Base-by-base conservation (phyloP, 129 eudicot genomes). In the Helianthus tuberosus region DNA sequence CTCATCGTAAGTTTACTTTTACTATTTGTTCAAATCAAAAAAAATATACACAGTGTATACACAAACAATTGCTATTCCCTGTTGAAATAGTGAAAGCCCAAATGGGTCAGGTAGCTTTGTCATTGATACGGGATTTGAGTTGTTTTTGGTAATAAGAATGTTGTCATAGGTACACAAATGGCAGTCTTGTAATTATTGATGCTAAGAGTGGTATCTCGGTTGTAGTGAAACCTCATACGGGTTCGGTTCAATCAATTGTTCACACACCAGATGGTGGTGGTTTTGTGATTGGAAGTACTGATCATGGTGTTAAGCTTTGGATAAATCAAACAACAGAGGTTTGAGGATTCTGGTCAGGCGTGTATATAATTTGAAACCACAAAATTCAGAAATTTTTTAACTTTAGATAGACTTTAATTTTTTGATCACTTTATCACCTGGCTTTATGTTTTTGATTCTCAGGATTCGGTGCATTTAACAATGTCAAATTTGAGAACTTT, bases 301-400 rank as follows among this genome's bases (percentile, higher is more conserved):
- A 95, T 81, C 91, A 87, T 46, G 97, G 91, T 83, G 96, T 91
- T 76, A 95, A 95, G 84, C 87, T 95, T 72, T 95, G 99, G 99
- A 94, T 88, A 71, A 91, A 88, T 76, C 88, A 74, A 78, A 88
- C 81, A 20, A 68, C 74, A 9, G 80, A 86, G 51, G 83, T 74
- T 49, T 20, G 80, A 86, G 51, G 83, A 71, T 49, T 20, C 91
- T 63, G 96, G 95, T 62, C 90, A 89, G 77, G 98, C 87, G 66
- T 50, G 84, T 72, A 72, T 62, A 35, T 36, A 74, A 74, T 57
- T 66, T 20, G 32, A 15, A 23, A 50, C 16, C 20, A 61, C 5
- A 13, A 5, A 29, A 1, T 9, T 17, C 6, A 2, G 15, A 2
- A 27, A 32, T 64, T 64, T 3, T 62, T 8, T 8, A 8, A 4